Base-by-base conservation (phyloP, 2,329 filamentous ascomycete species). In the Trichoderma breve region DNA sequence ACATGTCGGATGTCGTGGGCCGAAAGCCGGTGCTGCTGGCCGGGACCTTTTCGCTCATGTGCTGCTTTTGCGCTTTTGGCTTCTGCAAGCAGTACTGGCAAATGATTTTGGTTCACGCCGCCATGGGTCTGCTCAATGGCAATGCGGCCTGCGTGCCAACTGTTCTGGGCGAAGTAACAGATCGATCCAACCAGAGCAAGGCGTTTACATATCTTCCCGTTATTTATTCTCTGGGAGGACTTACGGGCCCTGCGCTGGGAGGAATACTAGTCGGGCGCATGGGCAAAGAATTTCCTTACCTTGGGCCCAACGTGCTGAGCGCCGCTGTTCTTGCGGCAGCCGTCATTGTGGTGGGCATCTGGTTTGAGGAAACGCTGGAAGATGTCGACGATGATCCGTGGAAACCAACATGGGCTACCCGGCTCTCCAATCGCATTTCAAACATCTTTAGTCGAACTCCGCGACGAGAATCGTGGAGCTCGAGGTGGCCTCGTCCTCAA, bases 161-260 rank as follows among this genome's bases (percentile, higher is more conserved):
- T 0, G 97, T 95, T 63, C 82, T 99, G 63, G 96, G 96, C 53
- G 96, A 99, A 81, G 92, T 99, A 67, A 99, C 96, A 2, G 95
- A 98, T 79, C 90, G 94, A 70, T 96, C 92, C 74, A 99, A 99
- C 80, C 96, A 99, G 85, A 96, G 93, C 78, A 88, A 89, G 68
- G 96, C 94, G 0, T 99, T 99, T 77, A 96, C 93, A 2, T 99
- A 97, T 83, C 85, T 99, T 55, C 96, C 96, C 0, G 92, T 98
- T 51, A 91, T 98, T n/a, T 99, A 99, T 81, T 95, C 95, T 4
- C 85, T 99, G 39, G 96, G 96, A 21, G 93, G 93, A 57, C 97
- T 99, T 73, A 96, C 95, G 0, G 96, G 96, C 0, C 96, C 96
- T 0, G 90, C 97, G 1, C 83, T 98, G n/a, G 96, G 96, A 15